Conservation (phyloP, 2,329 filamentous ascomycete species). For the Pseudopyrenochaeta lycopersici region DNA sequence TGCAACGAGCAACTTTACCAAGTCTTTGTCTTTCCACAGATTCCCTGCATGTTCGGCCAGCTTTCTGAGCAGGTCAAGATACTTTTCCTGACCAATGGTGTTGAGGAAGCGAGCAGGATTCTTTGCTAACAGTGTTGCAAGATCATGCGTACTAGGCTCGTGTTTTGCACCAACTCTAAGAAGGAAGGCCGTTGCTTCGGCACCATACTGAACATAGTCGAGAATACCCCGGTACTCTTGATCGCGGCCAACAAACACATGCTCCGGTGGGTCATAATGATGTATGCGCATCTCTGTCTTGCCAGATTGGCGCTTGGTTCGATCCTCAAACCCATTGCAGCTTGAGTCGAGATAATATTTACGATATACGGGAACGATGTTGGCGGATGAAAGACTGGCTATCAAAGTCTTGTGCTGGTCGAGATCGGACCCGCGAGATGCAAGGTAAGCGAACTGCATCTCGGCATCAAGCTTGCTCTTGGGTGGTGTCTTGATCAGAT, state of each 20-base stretch:
- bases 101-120: constrained; percentile 85
- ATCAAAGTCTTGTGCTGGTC: constrained; percentile 50
- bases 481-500: constrained; percentile 77
- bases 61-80: constrained; percentile 81
- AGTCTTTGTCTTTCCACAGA: constrained; percentile 79
- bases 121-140: constrained; percentile 82
- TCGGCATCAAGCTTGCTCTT: constrained; percentile 71
- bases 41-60: constrained; percentile 75
- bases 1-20: constrained; percentile 78
- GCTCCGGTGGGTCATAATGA: constrained; percentile 70
- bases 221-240: constrained; percentile 88
- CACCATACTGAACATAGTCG: constrained; percentile 94
- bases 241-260: constrained; percentile 80
- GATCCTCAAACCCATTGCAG: constrained; percentile 45
- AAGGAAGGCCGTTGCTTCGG: constrained; percentile 86
- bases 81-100: constrained; percentile 84
- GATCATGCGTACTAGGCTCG: constrained; percentile 86
- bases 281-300: constrained; percentile 53
- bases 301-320: constrained; percentile 38
- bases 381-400: constrained; percentile 34
- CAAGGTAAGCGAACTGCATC: constrained; percentile 83
- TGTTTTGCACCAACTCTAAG: constrained; percentile 88
- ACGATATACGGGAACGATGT: constrained; percentile 50
- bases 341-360: constrained; percentile 43
- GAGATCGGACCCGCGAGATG: constrained; percentile 78